Conservation (phyloP, 2,329 filamentous ascomycete species). For the Penicillium sp. region DNA sequence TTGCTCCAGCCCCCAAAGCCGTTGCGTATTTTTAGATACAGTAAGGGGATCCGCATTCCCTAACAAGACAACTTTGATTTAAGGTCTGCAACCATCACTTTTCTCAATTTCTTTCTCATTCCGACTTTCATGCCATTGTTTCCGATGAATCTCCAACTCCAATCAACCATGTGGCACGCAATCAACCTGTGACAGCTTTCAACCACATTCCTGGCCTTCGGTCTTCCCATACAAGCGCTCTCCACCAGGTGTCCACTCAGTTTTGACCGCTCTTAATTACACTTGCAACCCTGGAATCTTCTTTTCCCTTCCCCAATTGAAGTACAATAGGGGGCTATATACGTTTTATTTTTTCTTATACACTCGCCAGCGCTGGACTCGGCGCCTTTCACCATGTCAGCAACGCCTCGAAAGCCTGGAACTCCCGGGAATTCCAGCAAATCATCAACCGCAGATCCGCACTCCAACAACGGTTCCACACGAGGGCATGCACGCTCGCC, state of each 20-base stretch:
- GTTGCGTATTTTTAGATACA: conserved; percentile 28
- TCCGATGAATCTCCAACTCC: conserved; percentile 21
- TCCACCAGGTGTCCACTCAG: conserved; percentile 26
- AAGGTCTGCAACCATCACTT: conserved; percentile 19
- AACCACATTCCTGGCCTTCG: conserved; percentile 15
- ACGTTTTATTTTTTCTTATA: conserved; percentile 15
- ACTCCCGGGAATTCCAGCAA: conserved; percentile 36
- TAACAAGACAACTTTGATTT: conserved; percentile 13
- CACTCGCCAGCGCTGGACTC: conserved; percentile 12
- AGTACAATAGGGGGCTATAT: background rate
- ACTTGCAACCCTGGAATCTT: conserved; percentile 15
- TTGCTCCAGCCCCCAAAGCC: conserved; percentile 15
- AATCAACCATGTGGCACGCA: conserved; percentile 26
- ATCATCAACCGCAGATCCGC: conserved; percentile 32
- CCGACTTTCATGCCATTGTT: conserved; percentile 15
- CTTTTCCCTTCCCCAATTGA: conserved; percentile 2
- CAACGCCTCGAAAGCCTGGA: conserved; percentile 46
- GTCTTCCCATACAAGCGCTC: conserved; percentile 18
- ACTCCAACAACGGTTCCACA: conserved; percentile 36
- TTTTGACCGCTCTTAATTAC: conserved; percentile 28
- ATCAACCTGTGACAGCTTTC: conserved; percentile 25
- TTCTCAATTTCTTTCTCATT: conserved; percentile 18
- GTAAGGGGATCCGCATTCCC: conserved; percentile 29
- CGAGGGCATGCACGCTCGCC: conserved; percentile 50
- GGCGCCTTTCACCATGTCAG: conserved; percentile 41